Conservation (phyloP, 768 basidiomycete species). For the Lactifluus volemus region DNA sequence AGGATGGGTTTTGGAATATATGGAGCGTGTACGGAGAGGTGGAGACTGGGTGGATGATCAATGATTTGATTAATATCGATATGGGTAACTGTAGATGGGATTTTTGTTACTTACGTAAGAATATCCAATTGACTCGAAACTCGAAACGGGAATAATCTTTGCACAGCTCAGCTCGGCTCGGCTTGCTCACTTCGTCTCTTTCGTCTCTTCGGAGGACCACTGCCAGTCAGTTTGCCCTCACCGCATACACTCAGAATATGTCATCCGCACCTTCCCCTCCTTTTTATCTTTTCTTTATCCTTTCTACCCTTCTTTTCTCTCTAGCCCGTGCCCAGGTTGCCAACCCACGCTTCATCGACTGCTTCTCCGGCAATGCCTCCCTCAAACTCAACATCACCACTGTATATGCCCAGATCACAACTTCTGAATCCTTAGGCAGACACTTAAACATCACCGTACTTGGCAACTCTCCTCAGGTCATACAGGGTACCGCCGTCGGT, state of each 20-base stretch:
- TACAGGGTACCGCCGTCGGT: constrained; percentile 49
- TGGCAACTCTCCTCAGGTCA: constrained; percentile 49
- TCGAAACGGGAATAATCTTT: neutral
- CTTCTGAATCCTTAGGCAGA: constrained; percentile 32
- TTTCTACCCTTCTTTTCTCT: constrained; percentile 18
- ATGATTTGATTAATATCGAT: neutral
- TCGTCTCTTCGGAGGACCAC: too few species aligned
- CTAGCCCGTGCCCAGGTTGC: constrained; percentile 12
- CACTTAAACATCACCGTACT: constrained; percentile 67
- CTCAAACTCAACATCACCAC: constrained; percentile 58
- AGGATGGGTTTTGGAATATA: constrained; percentile 11
- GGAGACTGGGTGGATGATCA: constrained; percentile 18
- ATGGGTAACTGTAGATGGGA: neutral
- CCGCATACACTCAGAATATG: neutral
- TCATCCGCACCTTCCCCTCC: neutral
- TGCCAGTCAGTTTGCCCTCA: neutral
- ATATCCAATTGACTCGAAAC: neutral
- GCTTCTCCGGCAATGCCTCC: constrained; percentile 45
- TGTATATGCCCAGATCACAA: constrained; percentile 64
- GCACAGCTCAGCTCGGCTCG: too few species aligned
- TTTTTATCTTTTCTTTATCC: neutral
- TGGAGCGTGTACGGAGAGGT: constrained; percentile 10
- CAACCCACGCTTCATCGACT: constrained; percentile 50
- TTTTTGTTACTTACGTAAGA: neutral
- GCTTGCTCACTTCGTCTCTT: too few species aligned